These are phyloP conservation scores for Warburgia ugandensis DNA, from an alignment of 164 flowering plant species.

Conservation along the genomic window DNA sequence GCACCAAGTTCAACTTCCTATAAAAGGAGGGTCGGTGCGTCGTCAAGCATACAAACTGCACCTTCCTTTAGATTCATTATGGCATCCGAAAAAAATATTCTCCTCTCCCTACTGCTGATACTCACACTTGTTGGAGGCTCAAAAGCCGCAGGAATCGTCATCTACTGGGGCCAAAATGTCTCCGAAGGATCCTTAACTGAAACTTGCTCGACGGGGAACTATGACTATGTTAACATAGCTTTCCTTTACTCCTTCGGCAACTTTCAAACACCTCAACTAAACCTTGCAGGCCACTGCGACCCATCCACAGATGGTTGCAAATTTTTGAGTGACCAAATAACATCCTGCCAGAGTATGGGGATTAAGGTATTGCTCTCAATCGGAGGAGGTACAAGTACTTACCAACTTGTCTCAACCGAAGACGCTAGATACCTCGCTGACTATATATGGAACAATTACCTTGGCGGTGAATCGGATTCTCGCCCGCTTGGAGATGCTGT, in stretches of 20 bases:
- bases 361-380: conserved; percentile 20
- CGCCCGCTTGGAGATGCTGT: conserved; percentile 21
- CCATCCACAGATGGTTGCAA: conserved; percentile 3
- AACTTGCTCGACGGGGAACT: conserved; percentile 17
- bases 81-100: no score
- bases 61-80: no score
- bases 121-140: neutral
- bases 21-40: no score
- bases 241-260: conserved; percentile 17
- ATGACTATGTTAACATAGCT: conserved; percentile 13
- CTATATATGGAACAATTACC: conserved; percentile 29
- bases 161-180: conserved; percentile 21
- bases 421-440: conserved; percentile 17
- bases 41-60: no score
- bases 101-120: neutral
- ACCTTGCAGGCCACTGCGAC: conserved; percentile 21
- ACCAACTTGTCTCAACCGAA: conserved; percentile 18
- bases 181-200: conserved; percentile 11
- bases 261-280: conserved; percentile 7
- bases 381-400: conserved; percentile 18
- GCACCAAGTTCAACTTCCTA: no score
- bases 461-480: conserved; percentile 14
- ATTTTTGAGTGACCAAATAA: conserved; percentile 6
- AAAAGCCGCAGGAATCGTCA: conserved; percentile 3
- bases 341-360: conserved; percentile 11